phyloP scores from a whole-genome alignment of 257 asterid species.

The Jasminum sambac region DNA sequence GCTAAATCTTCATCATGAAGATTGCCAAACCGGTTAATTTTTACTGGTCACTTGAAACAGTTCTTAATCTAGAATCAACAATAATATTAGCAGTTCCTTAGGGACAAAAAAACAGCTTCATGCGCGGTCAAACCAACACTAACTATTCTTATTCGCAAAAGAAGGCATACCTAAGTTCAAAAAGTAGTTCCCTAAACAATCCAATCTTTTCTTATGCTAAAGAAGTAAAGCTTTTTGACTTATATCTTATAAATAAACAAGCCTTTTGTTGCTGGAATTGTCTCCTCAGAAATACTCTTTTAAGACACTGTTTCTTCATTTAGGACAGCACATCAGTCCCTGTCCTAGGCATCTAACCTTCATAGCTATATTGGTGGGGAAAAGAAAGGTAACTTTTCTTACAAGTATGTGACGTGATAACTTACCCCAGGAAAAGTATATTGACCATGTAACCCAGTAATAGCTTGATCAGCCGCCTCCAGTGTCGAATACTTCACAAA shows the following conservation, averaged over 20 bases:
- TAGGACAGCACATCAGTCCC: not conserved
- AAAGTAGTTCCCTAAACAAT: not conserved
- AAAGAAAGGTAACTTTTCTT: constrained; percentile 10
- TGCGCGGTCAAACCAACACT: not conserved
- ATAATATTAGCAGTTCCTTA: not conserved
- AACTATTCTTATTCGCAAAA: not conserved
- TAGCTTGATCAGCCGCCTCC: constrained; percentile 82
- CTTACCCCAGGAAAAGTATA: constrained; percentile 84
- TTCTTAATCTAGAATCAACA: not conserved
- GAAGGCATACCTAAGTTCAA: not conserved
- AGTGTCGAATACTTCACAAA: constrained; percentile 77
- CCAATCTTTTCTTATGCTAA: not conserved
- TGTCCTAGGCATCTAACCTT: not conserved
- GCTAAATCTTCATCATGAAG: not conserved
- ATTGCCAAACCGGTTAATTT: not conserved
- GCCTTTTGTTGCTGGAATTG: not conserved
- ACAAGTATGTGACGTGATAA: constrained; percentile 23
- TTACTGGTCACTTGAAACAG: not conserved
- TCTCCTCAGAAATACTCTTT: not conserved
- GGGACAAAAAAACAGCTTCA: not conserved
- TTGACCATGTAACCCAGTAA: constrained; percentile 52
- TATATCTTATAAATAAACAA: not conserved
- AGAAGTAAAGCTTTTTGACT: not conserved
- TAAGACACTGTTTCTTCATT: not conserved
- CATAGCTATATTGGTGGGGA: constrained; percentile 8